A percentile compares a stretch with the other conserved stretches of the same genome.
Evolutionary conservation across 495 filamentous ascomycete species (phyloP).

Genomic region (Penicillium psychrofluorescens): DNA sequence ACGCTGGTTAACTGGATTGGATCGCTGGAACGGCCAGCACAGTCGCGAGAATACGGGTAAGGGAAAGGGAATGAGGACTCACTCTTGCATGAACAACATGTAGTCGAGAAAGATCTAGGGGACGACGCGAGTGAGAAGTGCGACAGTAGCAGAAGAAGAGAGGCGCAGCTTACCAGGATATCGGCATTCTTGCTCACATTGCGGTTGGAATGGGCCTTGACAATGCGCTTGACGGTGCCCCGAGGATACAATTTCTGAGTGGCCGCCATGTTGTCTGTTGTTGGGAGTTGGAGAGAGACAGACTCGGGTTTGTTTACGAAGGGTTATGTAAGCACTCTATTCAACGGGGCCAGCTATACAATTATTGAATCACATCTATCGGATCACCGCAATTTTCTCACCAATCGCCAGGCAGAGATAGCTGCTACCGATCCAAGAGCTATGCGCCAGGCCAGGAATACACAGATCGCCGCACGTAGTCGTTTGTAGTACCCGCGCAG

Average conservation of each 20-base stretch:
- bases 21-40: not conserved
- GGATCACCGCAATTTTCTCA: constrained; percentile 13
- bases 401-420: constrained; percentile 22
- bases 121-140: not conserved
- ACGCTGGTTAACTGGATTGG: not conserved
- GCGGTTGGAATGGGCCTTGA: constrained; percentile 80
- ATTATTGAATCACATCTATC: not conserved
- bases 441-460: constrained; percentile 37
- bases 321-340: no score
- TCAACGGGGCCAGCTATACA: no score
- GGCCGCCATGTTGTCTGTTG: constrained; percentile 23
- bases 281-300: not conserved
- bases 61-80: constrained; percentile 10
- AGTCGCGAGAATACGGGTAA: not conserved
- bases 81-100: constrained; percentile 86
- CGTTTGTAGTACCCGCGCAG: constrained; percentile 65
- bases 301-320: not conserved
- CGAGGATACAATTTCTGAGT: constrained; percentile 75
- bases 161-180: constrained; percentile 60
- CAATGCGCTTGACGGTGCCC: constrained; percentile 74
- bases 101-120: constrained; percentile 80
- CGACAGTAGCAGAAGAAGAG: not conserved
- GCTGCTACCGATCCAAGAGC: constrained; percentile 25
- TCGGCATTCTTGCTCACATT: constrained; percentile 81
- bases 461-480: constrained; percentile 50